Conservation (phyloP, 2,329 filamentous ascomycete species). For the Fusarium sp. region DNA sequence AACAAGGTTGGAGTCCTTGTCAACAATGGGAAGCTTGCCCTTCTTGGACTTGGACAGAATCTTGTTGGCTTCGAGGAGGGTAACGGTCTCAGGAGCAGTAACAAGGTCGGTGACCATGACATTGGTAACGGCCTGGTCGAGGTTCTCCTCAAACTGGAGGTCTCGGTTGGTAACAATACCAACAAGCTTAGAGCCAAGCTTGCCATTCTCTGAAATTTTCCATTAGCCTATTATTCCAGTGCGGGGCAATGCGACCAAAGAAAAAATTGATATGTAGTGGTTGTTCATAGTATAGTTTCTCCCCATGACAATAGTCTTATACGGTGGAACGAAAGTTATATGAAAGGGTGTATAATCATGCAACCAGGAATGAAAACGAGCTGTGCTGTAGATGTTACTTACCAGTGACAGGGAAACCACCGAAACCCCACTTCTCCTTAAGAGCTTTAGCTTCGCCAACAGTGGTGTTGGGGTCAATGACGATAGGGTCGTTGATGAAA, state of each 20-base stretch:
- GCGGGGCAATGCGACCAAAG: conserved; percentile 13
- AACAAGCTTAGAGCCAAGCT: conserved; percentile 92
- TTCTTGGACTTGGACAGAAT: conserved; percentile 97
- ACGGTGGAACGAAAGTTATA: conserved; percentile 99
- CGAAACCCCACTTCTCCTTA: conserved; percentile 98
- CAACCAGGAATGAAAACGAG: conserved; percentile 47
- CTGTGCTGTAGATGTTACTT: conserved; percentile 57
- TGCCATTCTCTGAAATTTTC: conserved; percentile 79
- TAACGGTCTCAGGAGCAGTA: conserved; percentile 86
- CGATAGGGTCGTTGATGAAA: conserved; percentile 95
- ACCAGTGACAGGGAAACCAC: conserved; percentile 99
- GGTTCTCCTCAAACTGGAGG: conserved; percentile 92
- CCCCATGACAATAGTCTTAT: conserved; percentile 88
- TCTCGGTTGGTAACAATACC: conserved; percentile 98
- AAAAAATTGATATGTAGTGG: conserved; percentile 31
- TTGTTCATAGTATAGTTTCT: conserved; percentile 59
- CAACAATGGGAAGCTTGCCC: conserved; percentile 95
- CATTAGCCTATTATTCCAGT: conserved; percentile 39
- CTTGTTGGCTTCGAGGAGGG: conserved; percentile 87
- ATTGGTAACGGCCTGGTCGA: conserved; percentile 77
- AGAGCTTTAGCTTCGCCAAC: conserved; percentile 90
- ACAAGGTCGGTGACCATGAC: conserved; percentile 97
- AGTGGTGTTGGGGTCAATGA: conserved; percentile 87
- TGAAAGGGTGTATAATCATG: conserved; percentile 83
- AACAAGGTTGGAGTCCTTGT: conserved; percentile 83